Evolutionary conservation across 176 grass and related monocot genomes (phyloP).

Genomic region (Otatea glauca): DNA sequence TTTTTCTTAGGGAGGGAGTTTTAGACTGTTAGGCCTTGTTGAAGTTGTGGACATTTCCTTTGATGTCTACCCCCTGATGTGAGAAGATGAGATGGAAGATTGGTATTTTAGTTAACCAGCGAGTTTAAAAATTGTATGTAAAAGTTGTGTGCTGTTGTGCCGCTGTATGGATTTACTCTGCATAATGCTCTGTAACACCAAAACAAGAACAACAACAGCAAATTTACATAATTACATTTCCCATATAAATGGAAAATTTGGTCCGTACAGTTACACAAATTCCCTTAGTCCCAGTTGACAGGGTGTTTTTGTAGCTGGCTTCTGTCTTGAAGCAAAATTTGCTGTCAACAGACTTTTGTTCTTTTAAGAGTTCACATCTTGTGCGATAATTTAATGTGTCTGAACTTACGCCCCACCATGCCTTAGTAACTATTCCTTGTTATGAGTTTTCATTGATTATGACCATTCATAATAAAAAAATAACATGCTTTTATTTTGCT

Average conservation of each 20-base stretch:
- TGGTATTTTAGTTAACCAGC: not conserved
- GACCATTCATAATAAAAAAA: not conserved
- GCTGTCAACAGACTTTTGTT: not conserved
- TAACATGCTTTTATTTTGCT: slow-evolving; percentile 33
- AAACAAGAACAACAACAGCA: not conserved
- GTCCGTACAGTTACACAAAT: not conserved
- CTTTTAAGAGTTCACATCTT: not conserved
- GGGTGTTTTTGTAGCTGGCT: not conserved
- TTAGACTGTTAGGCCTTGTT: not conserved
- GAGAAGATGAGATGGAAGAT: not conserved
- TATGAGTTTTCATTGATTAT: not conserved
- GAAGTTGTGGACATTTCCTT: not conserved
- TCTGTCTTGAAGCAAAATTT: not conserved
- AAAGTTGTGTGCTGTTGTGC: not conserved
- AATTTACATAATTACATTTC: not conserved
- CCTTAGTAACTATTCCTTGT: not conserved
- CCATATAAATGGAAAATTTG: not conserved
- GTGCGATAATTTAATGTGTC: not conserved
- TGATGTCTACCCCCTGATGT: not conserved
- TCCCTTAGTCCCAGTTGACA: not conserved
- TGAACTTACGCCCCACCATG: not conserved
- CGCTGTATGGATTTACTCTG: not conserved
- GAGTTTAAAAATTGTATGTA: not conserved
- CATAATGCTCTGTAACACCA: not conserved
- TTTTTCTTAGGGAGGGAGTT: not conserved